Evolutionary conservation across 192 early-diverging fungal genomes (phyloP), one percentile per base, ranked within the genome.

Genomic region (Mortierella hygrophila): DNA sequence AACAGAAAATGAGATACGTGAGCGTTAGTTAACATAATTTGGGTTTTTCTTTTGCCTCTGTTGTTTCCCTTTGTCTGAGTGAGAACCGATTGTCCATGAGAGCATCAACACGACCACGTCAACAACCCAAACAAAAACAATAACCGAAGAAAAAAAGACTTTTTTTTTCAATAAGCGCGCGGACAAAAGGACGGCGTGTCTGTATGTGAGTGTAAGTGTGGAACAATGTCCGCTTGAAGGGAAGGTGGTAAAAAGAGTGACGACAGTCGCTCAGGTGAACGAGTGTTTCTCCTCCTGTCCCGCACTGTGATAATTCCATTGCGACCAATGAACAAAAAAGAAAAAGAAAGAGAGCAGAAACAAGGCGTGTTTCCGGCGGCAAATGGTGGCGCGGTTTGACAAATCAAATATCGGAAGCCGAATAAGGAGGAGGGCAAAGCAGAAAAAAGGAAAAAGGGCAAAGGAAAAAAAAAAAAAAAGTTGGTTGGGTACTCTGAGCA

Each of bases 361-460:
- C 60, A 32, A 32, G 60, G 29, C 26, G 60, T 32, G 60, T 65
- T 65, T 65, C 29, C 29, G 4, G 60, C 10, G 9, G 11, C 60
- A 65, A 32, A 65, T 65, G 60, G 60, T 65, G 60, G 60, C 60
- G 60, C 29, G 60, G 60, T 65, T 52, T 65, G 60, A 65, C 60
- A 65, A 65, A 65, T 65, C 60, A 65, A 65, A 32, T 65, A 65
- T 65, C 60, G 60, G 60, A 65, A 65, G 60, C 60, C 60, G 60
- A 65, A 65, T 32, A 65, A 65, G 60, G 60, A 26, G 9, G 60
- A 65, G 60, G 60, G 60, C 60, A 65, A 65, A 65, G 60, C 60
- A 32, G 26, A 65, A 65, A 65, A 65, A 32, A 15, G n/a, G 13
- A 15, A 32, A 32, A 63, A 32, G 13, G 57, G 55, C 23, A 57